Percentiles rank a stretch among this genome's conserved stretches.
Evolutionary conservation across 1,284 basidiomycete genomes (phyloP).

Genomic region (Gomphus bonarii): DNA sequence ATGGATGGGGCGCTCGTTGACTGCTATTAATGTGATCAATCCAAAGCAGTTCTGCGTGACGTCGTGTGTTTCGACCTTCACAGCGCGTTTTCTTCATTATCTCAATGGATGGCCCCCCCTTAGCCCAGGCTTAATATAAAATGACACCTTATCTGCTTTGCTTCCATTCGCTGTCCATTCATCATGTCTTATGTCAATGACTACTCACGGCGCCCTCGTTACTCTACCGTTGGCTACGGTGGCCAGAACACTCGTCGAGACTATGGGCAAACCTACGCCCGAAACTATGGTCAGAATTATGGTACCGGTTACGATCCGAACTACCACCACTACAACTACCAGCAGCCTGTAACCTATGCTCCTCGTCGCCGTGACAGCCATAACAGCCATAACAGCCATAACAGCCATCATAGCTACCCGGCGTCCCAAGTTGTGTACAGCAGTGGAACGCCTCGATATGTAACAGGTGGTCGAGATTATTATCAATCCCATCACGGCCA

Average conservation of each 20-base stretch:
- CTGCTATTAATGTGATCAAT: no score
- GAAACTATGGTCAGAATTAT: background rate
- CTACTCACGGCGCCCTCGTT: constrained; percentile 3
- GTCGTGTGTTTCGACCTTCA: background rate
- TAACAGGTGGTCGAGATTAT: background rate
- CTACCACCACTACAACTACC: background rate
- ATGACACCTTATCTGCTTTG: background rate
- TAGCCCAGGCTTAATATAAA: background rate
- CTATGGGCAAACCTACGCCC: background rate
- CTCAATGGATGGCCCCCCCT: background rate
- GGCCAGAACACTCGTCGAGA: background rate
- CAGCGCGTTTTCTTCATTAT: background rate
- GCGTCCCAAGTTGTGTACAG: background rate
- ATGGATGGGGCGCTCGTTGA: no score
- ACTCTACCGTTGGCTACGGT: constrained; percentile 7
- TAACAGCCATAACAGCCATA: background rate
- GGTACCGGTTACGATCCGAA: background rate
- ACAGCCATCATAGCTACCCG: background rate
- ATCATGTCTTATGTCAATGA: constrained; percentile 4
- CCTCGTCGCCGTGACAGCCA: constrained; percentile 2
- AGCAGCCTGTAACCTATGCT: background rate
- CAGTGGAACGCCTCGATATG: background rate
- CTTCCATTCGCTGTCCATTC: background rate
- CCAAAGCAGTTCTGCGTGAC: background rate
- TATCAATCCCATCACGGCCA: background rate